Evolutionary conservation across 106 monocot species (phyloP).

Genomic region (Acanthochlamys bracteata): DNA sequence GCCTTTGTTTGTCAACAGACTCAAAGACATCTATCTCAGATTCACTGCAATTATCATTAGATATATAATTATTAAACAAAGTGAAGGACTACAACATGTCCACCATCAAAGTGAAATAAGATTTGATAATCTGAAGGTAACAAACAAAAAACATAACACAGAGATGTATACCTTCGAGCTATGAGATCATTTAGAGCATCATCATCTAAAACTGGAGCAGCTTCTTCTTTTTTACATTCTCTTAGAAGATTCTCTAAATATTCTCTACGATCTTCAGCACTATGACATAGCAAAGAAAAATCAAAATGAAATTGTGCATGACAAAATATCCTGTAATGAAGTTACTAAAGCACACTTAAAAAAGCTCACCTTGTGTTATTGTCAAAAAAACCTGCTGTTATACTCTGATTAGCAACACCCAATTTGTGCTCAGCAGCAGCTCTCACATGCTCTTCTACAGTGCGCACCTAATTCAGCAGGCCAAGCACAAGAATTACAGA

Average conservation of each 20-base stretch:
- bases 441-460: slow-evolving; percentile 98
- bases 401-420: slow-evolving; percentile 99
- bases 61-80: background rate
- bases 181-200: slow-evolving; percentile 94
- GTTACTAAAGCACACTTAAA: background rate
- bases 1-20: slow-evolving; percentile 80
- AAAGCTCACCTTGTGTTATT: slow-evolving; percentile 83
- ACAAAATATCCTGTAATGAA: too few species aligned
- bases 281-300: slow-evolving; percentile 17
- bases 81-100: too few species aligned
- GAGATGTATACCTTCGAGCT: slow-evolving; percentile 66
- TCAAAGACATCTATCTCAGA: slow-evolving; percentile 93
- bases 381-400: slow-evolving; percentile 99
- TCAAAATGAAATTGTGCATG: background rate
- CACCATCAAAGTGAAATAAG: too few species aligned
- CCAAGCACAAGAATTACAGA: too few species aligned
- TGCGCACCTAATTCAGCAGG: slow-evolving; percentile 40
- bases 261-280: slow-evolving; percentile 99
- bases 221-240: slow-evolving; percentile 98
- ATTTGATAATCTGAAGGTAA: background rate
- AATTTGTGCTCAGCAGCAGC: slow-evolving; percentile 99
- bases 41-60: slow-evolving; percentile 49
- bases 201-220: slow-evolving; percentile 88
- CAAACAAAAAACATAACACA: background rate
- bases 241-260: slow-evolving; percentile 95